Conservation (phyloP, 1,284 basidiomycete species). For the Sanghuangporus sanghuang region DNA sequence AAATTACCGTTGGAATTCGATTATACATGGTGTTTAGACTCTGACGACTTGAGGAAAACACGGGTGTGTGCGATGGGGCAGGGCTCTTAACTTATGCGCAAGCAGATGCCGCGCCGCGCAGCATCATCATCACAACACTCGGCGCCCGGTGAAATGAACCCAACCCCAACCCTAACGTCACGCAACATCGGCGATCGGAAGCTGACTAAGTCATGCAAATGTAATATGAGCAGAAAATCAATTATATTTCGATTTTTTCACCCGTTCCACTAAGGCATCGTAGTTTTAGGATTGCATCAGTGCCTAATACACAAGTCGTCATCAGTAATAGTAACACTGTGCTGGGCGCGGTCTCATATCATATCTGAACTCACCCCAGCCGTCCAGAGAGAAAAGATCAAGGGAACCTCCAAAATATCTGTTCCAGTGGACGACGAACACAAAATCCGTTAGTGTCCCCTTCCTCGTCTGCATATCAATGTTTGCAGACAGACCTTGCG, state of each 20-base stretch:
- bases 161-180: too few relatives aligned
- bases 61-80: not conserved
- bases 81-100: not conserved
- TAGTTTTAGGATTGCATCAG: slow-evolving; percentile 73
- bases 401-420: slow-evolving; percentile 78
- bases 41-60: not conserved
- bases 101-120: not conserved
- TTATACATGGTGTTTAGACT: not conserved
- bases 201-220: not conserved
- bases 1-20: not conserved
- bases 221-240: not conserved
- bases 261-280: slow-evolving; percentile 66
- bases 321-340: not conserved
- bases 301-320: slow-evolving; percentile 37
- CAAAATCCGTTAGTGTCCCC: not conserved
- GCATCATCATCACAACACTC: not conserved
- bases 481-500: slow-evolving; percentile 48
- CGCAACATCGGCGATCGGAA: not conserved
- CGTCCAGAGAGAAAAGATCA: slow-evolving; percentile 71
- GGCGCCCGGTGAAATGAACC: too few relatives aligned
- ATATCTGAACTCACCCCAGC: slow-evolving; percentile 58
- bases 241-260: slow-evolving; percentile 42
- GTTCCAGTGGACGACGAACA: not conserved
- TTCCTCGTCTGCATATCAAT: not conserved
- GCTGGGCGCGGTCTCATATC: not conserved